phyloP scores from a whole-genome alignment of 352 stramenopile species.

The Globisporangium nagaii region DNA sequence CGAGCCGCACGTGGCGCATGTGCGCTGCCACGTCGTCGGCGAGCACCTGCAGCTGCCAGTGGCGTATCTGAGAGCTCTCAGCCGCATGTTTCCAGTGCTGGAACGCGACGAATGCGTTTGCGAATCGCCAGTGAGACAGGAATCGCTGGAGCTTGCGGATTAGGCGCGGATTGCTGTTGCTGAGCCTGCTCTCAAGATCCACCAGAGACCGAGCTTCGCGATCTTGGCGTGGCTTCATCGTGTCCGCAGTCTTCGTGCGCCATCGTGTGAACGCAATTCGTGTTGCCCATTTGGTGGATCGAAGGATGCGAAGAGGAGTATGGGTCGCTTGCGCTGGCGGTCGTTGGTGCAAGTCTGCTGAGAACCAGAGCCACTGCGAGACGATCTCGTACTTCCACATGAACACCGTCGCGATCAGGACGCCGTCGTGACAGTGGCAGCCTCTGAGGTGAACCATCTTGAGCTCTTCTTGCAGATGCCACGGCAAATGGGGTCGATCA shows the following conservation, averaged over 20 bases:
- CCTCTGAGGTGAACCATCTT: constrained; percentile 17
- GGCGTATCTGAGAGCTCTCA: constrained; percentile 13
- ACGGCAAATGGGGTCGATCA: constrained; percentile 2
- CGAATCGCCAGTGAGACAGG: constrained; percentile 31
- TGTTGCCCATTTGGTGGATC: too few species aligned
- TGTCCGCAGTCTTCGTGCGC: not conserved
- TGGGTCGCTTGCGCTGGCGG: not conserved
- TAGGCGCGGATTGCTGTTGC: not conserved
- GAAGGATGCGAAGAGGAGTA: not conserved
- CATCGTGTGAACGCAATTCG: constrained; percentile 1
- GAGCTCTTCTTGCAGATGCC: constrained; percentile 27
- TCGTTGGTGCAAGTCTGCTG: not conserved
- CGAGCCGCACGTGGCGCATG: constrained; percentile 28
- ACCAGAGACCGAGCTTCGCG: too few species aligned
- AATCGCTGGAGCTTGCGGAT: constrained; percentile 10
- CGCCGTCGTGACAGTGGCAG: constrained; percentile 21
- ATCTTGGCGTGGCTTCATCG: not conserved
- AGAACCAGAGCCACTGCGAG: constrained; percentile 24
- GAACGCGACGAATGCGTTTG: constrained; percentile 24
- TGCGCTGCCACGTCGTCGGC: constrained; percentile 21
- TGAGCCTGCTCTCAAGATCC: constrained; percentile 1
- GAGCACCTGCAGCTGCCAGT: constrained; percentile 22
- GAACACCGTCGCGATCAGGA: constrained; percentile 4
- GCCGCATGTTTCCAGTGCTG: constrained; percentile 26
- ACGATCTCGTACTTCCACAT: constrained; percentile 22